Percentiles rank a stretch among this genome's conserved stretches.
These are phyloP conservation scores for Leccinellum albellum DNA, from an alignment of 768 basidiomycete species.

Conservation along the genomic window DNA sequence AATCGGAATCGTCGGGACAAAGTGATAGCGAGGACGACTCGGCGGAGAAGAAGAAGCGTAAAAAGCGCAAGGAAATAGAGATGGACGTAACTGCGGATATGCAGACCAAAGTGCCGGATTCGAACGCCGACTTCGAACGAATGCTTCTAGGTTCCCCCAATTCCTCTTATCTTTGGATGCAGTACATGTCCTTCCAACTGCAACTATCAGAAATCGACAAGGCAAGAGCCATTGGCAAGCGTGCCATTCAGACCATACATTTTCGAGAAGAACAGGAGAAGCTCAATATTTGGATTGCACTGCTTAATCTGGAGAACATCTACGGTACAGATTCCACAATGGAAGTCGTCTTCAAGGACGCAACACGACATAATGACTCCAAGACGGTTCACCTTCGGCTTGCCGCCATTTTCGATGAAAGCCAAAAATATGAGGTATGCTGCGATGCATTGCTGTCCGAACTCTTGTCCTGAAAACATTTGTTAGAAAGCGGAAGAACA, in stretches of 20 bases:
- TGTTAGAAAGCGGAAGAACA: slow-evolving; percentile 89
- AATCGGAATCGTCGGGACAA: slow-evolving; percentile 45
- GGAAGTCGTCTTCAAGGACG: slow-evolving; percentile 86
- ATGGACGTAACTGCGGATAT: slow-evolving; percentile 84
- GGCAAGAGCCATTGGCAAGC: slow-evolving; percentile 80
- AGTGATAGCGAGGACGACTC: slow-evolving; percentile 19
- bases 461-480: background rate
- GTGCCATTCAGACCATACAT: slow-evolving; percentile 82
- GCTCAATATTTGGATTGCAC: slow-evolving; percentile 95
- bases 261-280: slow-evolving; percentile 97
- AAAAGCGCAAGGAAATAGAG: slow-evolving; percentile 68
- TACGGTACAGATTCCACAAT: slow-evolving; percentile 84
- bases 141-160: slow-evolving; percentile 90
- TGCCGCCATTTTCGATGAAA: slow-evolving; percentile 79
- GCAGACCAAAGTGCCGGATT: slow-evolving; percentile 81
- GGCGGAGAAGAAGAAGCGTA: slow-evolving; percentile 56
- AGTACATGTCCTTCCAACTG: slow-evolving; percentile 98
- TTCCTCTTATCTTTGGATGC: slow-evolving; percentile 97
- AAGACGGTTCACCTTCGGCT: slow-evolving; percentile 86
- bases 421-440: slow-evolving; percentile 73
- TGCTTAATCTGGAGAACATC: slow-evolving; percentile 90
- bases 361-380: slow-evolving; percentile 85
- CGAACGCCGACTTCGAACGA: slow-evolving; percentile 93
- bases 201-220: slow-evolving; percentile 96
- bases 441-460: slow-evolving; percentile 9